These are phyloP conservation scores for Podospora bellae-mahoneyi DNA, from an alignment of 495 filamentous ascomycete genomes.

Conservation along the genomic window DNA sequence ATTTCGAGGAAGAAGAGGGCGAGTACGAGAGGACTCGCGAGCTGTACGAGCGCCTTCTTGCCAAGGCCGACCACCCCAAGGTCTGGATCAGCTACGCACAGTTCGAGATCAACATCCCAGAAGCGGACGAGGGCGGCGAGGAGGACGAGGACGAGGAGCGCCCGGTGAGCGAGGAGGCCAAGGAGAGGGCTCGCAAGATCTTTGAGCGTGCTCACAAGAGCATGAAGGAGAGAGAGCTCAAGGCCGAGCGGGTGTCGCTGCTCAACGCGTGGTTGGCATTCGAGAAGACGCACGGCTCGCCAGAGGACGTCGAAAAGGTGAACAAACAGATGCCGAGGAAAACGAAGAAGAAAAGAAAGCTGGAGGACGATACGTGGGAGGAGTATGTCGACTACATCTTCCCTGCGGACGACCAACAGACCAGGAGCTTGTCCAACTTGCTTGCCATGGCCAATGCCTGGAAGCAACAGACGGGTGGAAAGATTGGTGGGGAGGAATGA, in stretches of 20 bases:
- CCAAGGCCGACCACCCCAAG: slow-evolving; percentile 96
- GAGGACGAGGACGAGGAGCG: slow-evolving; percentile 55
- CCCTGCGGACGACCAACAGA: slow-evolving; percentile 89
- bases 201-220: slow-evolving; percentile 84
- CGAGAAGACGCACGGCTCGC: slow-evolving; percentile 75
- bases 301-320: slow-evolving; percentile 76
- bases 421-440: slow-evolving; percentile 77
- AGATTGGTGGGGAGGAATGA: slow-evolving; percentile 13
- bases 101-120: slow-evolving; percentile 88
- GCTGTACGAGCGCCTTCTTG: slow-evolving; percentile 87
- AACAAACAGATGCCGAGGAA: slow-evolving; percentile 89
- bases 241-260: slow-evolving; percentile 86
- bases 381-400: slow-evolving; percentile 98
- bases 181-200: slow-evolving; percentile 71
- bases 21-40: slow-evolving; percentile 77
- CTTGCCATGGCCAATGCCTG: slow-evolving; percentile 81
- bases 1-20: slow-evolving; percentile 92
- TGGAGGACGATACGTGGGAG: slow-evolving; percentile 94
- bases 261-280: slow-evolving; percentile 90
- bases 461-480: slow-evolving; percentile 68
- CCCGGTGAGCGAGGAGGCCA: slow-evolving; percentile 77
- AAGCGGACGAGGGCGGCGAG: slow-evolving; percentile 50
- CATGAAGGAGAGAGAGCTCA: slow-evolving; percentile 89
- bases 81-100: slow-evolving; percentile 97
- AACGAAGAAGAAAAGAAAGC: slow-evolving; percentile 88